phyloP scores from a whole-genome alignment of 257 asterid genomes.

The Thymus quinquecostatus region DNA sequence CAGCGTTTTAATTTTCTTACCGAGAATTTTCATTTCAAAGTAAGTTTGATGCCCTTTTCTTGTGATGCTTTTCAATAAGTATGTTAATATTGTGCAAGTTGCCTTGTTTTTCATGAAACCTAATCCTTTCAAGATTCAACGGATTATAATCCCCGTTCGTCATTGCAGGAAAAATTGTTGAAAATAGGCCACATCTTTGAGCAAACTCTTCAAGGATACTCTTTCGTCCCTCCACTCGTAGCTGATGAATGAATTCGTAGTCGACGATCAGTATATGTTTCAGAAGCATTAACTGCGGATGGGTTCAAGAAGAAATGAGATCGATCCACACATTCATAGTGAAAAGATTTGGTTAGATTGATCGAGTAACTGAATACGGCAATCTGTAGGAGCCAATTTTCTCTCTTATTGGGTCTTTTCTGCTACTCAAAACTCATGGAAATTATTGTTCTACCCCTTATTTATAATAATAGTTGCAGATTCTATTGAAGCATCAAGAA shows the following conservation, averaged over 20 bases:
- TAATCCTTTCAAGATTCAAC: neutral
- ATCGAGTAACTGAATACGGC: neutral
- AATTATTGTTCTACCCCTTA: no score
- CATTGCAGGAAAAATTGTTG: constrained; percentile 79
- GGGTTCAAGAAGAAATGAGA: constrained; percentile 12
- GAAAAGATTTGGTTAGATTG: constrained; percentile 1
- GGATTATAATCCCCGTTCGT: neutral
- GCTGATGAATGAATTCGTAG: constrained; percentile 50
- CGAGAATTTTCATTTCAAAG: neutral
- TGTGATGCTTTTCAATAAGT: no score
- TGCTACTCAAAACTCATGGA: neutral
- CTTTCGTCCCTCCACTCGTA: constrained; percentile 71
- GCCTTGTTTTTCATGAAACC: neutral
- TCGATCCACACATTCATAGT: neutral
- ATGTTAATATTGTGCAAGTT: neutral
- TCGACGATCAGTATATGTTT: neutral
- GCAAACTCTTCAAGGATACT: constrained; percentile 77
- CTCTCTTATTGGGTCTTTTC: neutral
- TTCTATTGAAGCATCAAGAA: no score
- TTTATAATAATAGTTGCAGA: no score
- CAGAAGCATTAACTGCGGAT: neutral
- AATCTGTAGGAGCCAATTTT: neutral
- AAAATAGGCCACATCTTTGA: constrained; percentile 89
- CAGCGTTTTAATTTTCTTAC: neutral
- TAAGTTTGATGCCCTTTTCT: neutral